These are phyloP conservation scores for Fusarium mangiferae DNA, from an alignment of 2,329 filamentous ascomycete species.

Conservation along the genomic window DNA sequence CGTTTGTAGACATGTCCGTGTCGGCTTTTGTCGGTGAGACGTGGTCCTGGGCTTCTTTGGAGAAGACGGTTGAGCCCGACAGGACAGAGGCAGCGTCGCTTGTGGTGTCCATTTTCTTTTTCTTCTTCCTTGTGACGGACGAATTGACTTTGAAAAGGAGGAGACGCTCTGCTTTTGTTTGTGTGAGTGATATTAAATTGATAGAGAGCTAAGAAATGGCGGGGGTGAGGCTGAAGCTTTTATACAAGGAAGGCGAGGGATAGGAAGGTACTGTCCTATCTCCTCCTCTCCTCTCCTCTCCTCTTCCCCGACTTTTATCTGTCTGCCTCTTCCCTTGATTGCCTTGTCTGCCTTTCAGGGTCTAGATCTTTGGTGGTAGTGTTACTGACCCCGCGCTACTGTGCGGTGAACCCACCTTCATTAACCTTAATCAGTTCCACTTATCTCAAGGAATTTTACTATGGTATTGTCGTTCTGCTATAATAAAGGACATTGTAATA, in stretches of 20 bases:
- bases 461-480: background rate
- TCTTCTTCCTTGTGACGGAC: too few species aligned
- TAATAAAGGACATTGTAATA: background rate
- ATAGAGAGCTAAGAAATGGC: background rate
- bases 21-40: slow-evolving; percentile 19
- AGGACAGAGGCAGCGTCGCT: slow-evolving; percentile 46
- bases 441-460: background rate
- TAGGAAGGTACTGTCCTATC: background rate
- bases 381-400: slow-evolving; percentile 26
- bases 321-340: background rate
- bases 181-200: background rate
- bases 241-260: background rate
- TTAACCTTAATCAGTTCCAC: slow-evolving; percentile 23
- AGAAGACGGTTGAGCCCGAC: slow-evolving; percentile 46
- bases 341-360: slow-evolving; percentile 1
- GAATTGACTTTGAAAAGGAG: background rate
- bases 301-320: background rate
- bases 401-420: slow-evolving; percentile 19
- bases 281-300: background rate
- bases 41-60: slow-evolving; percentile 38
- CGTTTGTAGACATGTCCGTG: background rate
- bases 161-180: background rate
- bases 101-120: slow-evolving; percentile 36
- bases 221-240: slow-evolving; percentile 1
- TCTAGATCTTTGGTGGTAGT: slow-evolving; percentile 23